A percentile compares a stretch with the other conserved stretches of the same genome.
These are phyloP conservation scores for Barnettozyma sp. DNA, from an alignment of 805 yeast genomes.

Conservation along the genomic window DNA sequence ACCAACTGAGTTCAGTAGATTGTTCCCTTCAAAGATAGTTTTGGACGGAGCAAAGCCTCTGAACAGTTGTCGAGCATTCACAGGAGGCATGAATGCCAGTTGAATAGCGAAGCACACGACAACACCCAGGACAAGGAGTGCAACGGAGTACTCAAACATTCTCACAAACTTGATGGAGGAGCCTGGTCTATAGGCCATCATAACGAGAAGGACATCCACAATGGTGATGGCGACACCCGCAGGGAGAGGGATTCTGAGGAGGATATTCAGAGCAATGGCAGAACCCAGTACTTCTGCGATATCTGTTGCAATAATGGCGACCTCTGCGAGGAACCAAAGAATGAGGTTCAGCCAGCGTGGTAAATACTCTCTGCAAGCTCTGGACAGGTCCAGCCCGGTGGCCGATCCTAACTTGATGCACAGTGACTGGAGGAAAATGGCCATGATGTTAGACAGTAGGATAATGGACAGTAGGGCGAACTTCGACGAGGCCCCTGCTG, in stretches of 20 bases:
- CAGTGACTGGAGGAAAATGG: conserved; percentile 73
- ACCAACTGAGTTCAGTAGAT: conserved; percentile 69
- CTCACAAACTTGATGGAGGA: conserved; percentile 70
- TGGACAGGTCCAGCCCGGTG: conserved; percentile 83
- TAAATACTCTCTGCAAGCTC: conserved; percentile 68
- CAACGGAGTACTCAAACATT: conserved; percentile 28
- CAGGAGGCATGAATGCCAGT: conserved; percentile 45
- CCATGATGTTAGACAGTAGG: conserved; percentile 73
- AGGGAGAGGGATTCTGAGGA: conserved; percentile 66
- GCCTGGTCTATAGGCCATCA: conserved; percentile 71
- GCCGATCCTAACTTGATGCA: conserved; percentile 85
- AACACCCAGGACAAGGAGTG: conserved; percentile 1
- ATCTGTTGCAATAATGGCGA: conserved; percentile 88
- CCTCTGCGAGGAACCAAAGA: conserved; percentile 73
- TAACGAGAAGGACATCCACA: conserved; percentile 70
- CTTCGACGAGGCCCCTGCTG: conserved; percentile 77
- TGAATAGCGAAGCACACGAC: conserved; percentile 28
- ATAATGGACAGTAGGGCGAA: conserved; percentile 68
- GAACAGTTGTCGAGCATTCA: conserved; percentile 40
- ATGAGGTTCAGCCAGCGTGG: conserved; percentile 58
- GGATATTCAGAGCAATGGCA: conserved; percentile 75
- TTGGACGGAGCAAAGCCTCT: conserved; percentile 67
- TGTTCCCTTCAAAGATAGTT: conserved; percentile 47
- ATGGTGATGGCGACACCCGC: conserved; percentile 76
- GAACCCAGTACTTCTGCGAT: conserved; percentile 93